phyloP scores from a whole-genome alignment of 2,329 filamentous ascomycete genomes.

The Alternaria metachromatica region DNA sequence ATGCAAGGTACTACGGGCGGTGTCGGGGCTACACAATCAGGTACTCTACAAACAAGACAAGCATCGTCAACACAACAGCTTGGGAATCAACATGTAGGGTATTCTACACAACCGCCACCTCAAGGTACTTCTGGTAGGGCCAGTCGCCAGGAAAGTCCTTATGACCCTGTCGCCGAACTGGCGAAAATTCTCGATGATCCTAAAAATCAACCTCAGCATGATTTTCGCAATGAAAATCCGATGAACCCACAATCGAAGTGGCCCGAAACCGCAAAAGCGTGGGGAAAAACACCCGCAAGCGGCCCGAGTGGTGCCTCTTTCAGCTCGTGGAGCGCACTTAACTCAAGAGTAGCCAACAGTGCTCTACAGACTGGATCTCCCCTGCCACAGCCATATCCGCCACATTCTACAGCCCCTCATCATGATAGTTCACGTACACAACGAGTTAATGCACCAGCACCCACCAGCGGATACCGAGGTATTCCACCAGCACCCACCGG shows the following conservation, averaged over 20 bases:
- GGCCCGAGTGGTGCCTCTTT: neutral
- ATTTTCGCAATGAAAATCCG: neutral
- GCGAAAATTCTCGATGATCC: neutral
- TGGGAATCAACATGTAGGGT: neutral
- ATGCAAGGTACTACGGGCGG: neutral
- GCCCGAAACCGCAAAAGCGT: neutral
- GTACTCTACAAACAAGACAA: neutral
- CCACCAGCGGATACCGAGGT: neutral
- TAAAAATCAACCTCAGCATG: neutral
- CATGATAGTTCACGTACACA: neutral
- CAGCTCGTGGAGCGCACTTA: neutral
- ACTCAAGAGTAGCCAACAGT: neutral
- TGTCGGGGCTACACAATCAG: neutral
- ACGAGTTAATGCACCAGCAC: neutral
- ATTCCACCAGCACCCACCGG: neutral
- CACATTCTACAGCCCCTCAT: neutral
- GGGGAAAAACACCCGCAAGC: neutral
- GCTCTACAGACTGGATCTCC: neutral
- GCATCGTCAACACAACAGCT: neutral
- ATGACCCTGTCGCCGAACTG: neutral
- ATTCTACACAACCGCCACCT: neutral
- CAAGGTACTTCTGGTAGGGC: neutral
- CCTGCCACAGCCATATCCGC: neutral
- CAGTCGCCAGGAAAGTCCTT: neutral
- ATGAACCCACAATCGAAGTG: neutral